A percentile compares a stretch with the other conserved stretches of the same genome.
Evolutionary conservation across 768 basidiomycete genomes (phyloP).

Genomic region (Auricularia cornea): DNA sequence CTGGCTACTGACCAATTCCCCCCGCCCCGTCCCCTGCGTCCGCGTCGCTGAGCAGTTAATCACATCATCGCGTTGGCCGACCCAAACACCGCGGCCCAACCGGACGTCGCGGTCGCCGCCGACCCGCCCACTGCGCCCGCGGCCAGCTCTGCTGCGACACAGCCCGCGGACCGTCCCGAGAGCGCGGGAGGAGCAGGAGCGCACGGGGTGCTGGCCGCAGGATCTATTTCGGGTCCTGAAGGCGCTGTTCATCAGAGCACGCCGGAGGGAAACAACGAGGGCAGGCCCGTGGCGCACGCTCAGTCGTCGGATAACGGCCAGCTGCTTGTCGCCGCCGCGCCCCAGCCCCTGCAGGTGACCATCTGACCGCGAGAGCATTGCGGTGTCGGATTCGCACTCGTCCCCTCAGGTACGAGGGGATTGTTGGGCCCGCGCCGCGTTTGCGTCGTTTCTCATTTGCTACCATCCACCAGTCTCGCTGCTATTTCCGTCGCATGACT

Average conservation of each 20-base stretch:
- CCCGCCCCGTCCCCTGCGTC: slow-evolving; percentile 4
- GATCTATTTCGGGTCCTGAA: background rate
- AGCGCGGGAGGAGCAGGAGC: background rate
- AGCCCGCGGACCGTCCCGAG: background rate
- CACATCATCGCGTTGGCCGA: slow-evolving; percentile 22
- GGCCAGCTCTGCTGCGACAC: background rate
- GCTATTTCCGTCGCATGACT: no score
- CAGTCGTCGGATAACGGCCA: background rate
- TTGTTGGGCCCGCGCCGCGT: no score
- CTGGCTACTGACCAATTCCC: slow-evolving; percentile 3
- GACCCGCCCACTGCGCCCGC: background rate
- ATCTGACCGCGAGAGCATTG: background rate
- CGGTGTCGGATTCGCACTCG: no score
- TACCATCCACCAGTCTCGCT: no score
- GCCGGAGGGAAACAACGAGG: background rate
- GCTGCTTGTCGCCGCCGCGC: background rate
- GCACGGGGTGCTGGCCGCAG: background rate
- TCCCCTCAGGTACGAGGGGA: no score
- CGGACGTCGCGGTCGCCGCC: background rate
- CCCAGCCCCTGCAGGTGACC: background rate
- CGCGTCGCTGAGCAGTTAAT: slow-evolving; percentile 24
- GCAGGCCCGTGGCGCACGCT: background rate
- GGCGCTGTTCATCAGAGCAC: background rate
- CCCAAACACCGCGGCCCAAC: background rate
- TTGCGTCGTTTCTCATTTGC: no score